Conservation (phyloP, 345 rosid genomes). For the Populus simonii region DNA sequence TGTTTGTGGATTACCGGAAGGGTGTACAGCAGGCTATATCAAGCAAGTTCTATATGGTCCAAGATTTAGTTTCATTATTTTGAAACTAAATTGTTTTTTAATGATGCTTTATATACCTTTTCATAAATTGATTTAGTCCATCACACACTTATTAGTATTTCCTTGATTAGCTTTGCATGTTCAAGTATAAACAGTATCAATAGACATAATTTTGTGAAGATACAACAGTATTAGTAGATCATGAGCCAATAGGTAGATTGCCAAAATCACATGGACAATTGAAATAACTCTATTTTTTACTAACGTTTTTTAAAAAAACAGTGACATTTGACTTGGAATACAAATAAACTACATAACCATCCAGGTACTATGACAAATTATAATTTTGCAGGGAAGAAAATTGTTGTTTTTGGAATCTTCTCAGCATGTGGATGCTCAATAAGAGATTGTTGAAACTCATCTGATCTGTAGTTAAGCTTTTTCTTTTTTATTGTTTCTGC, state of each 20-base stretch:
- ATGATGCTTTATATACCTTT: neutral
- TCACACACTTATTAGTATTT: neutral
- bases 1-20: constrained; percentile 97
- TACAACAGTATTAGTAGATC: neutral
- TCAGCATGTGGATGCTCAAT: constrained; percentile 1
- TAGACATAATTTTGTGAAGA: neutral
- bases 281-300: neutral
- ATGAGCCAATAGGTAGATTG: neutral
- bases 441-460: neutral
- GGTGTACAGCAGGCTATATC: constrained; percentile 99
- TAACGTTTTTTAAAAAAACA: neutral
- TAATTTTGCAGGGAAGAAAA: neutral
- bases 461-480: neutral
- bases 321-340: neutral
- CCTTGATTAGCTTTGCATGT: neutral
- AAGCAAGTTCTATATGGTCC: constrained; percentile 48
- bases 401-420: neutral
- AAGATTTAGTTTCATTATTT: neutral
- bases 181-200: neutral
- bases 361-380: neutral
- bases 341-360: neutral
- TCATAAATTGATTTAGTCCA: constrained; percentile 4
- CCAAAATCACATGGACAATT: neutral
- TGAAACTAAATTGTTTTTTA: neutral
- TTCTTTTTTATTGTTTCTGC: neutral